Evolutionary conservation across 139 green algal genomes (phyloP), one percentile per base, ranked within the genome.

Genomic region (Coelastrella sp.): DNA sequence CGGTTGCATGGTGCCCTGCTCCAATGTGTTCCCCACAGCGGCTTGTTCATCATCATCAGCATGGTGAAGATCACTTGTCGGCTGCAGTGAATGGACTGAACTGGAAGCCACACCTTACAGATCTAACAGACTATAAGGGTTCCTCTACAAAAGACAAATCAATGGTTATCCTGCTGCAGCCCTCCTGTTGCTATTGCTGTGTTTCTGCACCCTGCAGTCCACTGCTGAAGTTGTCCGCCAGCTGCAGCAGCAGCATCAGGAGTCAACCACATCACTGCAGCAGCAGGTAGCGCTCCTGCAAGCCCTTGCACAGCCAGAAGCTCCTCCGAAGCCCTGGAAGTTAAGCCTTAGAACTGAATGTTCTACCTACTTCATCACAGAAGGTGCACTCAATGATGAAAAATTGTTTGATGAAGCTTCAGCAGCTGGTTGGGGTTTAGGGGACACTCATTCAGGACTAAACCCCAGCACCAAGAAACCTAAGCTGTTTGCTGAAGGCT

Each of bases 351-450:
- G 70, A 11, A 72, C 72, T 58, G 70, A 89, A 70, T 20, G 49
- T 4, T 73, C 70, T 14, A 70, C n/a, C 1, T 89, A 89, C 70
- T 89, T 89, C 70, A 70, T 89, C 6, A 89, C 84, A 73, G 84
- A 89, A 24, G 70, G 68, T 15, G 84, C 79, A 72, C 57, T 85
- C 19, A 72, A 68, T 19, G 15, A n/a, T 76, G 17, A n/a, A 14
- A 75, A 8, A 9, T 25, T 7, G 7, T 8, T 27, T 25, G 68
- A 24, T n/a, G n/a, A 76, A 27, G 25, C 8, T 1, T n/a, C 8
- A 15, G 57, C 27, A 70, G 35, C 56, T 5, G 49, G 10, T 63
- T 20, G 49, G 15, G 78, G 74, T 82, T 59, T 49, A 82, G 74
- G 74, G 74, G 14, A 12, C 3, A 57, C 11, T 19, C 24, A 57